These are phyloP conservation scores for Aspergillus quadrilineatus DNA, from an alignment of 2,329 filamentous ascomycete genomes.

Conservation along the genomic window DNA sequence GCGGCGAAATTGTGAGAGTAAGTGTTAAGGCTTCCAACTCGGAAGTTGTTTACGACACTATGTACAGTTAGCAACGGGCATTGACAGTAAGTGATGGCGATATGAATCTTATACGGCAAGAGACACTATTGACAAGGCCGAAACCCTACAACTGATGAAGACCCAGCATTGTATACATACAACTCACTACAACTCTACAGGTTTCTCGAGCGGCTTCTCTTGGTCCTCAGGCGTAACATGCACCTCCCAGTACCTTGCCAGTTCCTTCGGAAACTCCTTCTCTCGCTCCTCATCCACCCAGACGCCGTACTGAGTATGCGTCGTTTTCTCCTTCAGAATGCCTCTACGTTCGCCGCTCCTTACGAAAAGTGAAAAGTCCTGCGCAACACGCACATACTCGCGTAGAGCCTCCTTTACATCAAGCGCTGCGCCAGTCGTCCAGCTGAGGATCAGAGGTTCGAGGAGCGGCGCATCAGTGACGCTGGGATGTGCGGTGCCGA, in stretches of 20 bases:
- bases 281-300: slow-evolving; percentile 6
- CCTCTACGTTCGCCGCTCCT: background rate
- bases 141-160: too few relatives aligned
- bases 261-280: slow-evolving; percentile 3
- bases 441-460: slow-evolving; percentile 1
- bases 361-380: slow-evolving; percentile 1
- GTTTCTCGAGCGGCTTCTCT: background rate
- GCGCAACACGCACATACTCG: slow-evolving; percentile 1
- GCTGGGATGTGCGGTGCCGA: slow-evolving; percentile 7
- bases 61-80: too few relatives aligned
- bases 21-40: too few relatives aligned
- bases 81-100: too few relatives aligned
- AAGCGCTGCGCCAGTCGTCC: background rate
- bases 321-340: slow-evolving; percentile 1
- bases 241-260: slow-evolving; percentile 4
- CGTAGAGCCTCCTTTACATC: slow-evolving; percentile 1
- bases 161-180: too few relatives aligned
- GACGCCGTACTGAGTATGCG: background rate
- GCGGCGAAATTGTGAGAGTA: too few relatives aligned
- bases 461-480: slow-evolving; percentile 6
- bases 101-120: too few relatives aligned
- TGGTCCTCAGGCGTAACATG: slow-evolving; percentile 6
- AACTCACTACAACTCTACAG: background rate
- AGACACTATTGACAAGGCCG: too few relatives aligned
- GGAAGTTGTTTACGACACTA: too few relatives aligned